Evolutionary conservation across 805 yeast genomes (phyloP).

Genomic region (Vanderwaltozyma polyspora): DNA sequence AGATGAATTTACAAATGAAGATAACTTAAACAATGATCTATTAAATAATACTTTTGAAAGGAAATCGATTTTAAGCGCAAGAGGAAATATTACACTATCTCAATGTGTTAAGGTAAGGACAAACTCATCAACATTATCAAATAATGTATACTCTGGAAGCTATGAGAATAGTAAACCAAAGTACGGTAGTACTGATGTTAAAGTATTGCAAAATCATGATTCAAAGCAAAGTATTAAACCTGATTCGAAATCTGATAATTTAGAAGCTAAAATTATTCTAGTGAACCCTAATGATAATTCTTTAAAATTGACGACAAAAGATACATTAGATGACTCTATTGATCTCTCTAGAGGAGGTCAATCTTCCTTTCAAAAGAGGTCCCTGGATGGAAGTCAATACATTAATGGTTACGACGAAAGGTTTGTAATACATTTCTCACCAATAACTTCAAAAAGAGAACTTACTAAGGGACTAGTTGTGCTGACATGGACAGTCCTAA

Average conservation of each 20-base stretch:
- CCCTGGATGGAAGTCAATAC: not conserved
- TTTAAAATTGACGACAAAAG: slow-evolving; percentile 8
- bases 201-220: not conserved
- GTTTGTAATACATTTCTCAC: not conserved
- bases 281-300: slow-evolving; percentile 4
- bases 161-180: slow-evolving; percentile 6
- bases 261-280: not conserved
- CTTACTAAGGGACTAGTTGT: slow-evolving; percentile 7
- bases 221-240: too few species aligned
- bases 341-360: too few species aligned
- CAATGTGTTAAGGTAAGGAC: slow-evolving; percentile 30
- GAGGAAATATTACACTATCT: slow-evolving; percentile 27
- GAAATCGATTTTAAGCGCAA: too few species aligned
- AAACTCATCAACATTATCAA: slow-evolving; percentile 25
- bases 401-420: not conserved
- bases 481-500: slow-evolving; percentile 8
- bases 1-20: not conserved
- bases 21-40: not conserved
- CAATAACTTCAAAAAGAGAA: not conserved
- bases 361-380: too few species aligned
- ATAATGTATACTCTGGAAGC: slow-evolving; percentile 21
- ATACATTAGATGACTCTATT: slow-evolving; percentile 3
- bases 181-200: not conserved
- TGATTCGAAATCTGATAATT: too few species aligned
- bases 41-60: too few species aligned